phyloP scores from a whole-genome alignment of 805 yeast genomes.

The Lipomyces chichibuensis region DNA sequence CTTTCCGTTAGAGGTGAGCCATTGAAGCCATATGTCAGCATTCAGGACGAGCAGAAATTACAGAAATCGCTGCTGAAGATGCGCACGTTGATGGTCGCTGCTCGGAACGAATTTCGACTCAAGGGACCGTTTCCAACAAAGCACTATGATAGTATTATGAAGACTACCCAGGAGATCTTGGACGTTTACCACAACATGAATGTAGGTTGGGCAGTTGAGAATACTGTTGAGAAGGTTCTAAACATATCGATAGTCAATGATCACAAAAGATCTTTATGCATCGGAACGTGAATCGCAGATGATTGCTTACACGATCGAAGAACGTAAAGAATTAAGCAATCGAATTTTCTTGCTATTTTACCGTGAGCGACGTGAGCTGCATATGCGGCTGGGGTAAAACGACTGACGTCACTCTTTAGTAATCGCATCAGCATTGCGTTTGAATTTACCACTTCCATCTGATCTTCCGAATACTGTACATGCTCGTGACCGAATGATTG shows the following conservation, averaged over 20 bases:
- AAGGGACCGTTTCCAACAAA: slow-evolving; percentile 70
- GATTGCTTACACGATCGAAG: slow-evolving; percentile 52
- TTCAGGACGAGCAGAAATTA: slow-evolving; percentile 24
- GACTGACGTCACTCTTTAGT: slow-evolving; percentile 41
- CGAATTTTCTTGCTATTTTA: slow-evolving; percentile 75
- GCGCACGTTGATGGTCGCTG: slow-evolving; percentile 33
- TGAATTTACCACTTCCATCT: slow-evolving; percentile 77
- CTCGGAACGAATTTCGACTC: slow-evolving; percentile 63
- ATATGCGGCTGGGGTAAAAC: background rate
- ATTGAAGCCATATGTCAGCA: slow-evolving; percentile 16
- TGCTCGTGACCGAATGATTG: slow-evolving; percentile 69
- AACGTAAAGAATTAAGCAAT: slow-evolving; percentile 62
- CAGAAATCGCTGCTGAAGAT: slow-evolving; percentile 35
- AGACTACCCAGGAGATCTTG: slow-evolving; percentile 63
- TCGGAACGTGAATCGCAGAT: slow-evolving; percentile 59
- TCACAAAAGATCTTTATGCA: slow-evolving; percentile 61
- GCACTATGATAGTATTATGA: slow-evolving; percentile 56
- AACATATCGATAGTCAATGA: slow-evolving; percentile 47
- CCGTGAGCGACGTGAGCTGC: slow-evolving; percentile 38
- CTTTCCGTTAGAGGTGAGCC: slow-evolving; percentile 6
- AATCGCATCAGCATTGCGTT: slow-evolving; percentile 72
- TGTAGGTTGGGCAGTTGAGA: slow-evolving; percentile 40
- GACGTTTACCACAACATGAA: slow-evolving; percentile 77
- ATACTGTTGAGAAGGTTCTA: background rate
- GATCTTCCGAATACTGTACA: slow-evolving; percentile 78